Percentiles rank a stretch among this genome's conserved stretches.
Evolutionary conservation across 768 basidiomycete genomes (phyloP).

Genomic region (Kockovaella imperatae): DNA sequence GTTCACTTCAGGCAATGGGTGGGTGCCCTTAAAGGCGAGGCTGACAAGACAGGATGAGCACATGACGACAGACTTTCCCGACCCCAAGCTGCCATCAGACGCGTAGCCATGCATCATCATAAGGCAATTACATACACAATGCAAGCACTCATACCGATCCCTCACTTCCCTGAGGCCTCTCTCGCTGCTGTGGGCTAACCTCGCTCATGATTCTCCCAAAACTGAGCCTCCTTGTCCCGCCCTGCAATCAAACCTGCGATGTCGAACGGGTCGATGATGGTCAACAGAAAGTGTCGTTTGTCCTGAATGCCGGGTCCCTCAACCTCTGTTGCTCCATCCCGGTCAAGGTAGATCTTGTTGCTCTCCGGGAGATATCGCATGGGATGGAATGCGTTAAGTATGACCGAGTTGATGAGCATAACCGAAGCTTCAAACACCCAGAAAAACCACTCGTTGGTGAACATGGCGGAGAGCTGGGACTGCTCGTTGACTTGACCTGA

Average conservation of each 20-base stretch:
- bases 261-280: neutral
- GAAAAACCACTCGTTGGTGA: neutral
- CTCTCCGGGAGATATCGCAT: neutral
- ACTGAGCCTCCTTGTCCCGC: neutral
- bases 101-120: neutral
- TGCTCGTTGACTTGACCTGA: neutral
- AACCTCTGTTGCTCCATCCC: neutral
- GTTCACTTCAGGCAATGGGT: neutral
- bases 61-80: too few species aligned
- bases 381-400: neutral
- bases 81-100: too few species aligned
- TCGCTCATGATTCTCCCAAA: neutral
- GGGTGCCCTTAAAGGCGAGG: constrained; percentile 1
- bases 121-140: neutral
- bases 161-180: neutral
- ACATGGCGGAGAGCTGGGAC: neutral
- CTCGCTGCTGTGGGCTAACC: neutral
- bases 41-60: neutral
- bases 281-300: neutral
- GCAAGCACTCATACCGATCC: neutral
- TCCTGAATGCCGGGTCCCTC: neutral
- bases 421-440: neutral
- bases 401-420: neutral
- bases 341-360: neutral
- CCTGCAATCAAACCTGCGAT: neutral